Evolutionary conservation across 345 rosid genomes (phyloP), one percentile per base, ranked within the genome.

Genomic region (Nasturtium officinale): DNA sequence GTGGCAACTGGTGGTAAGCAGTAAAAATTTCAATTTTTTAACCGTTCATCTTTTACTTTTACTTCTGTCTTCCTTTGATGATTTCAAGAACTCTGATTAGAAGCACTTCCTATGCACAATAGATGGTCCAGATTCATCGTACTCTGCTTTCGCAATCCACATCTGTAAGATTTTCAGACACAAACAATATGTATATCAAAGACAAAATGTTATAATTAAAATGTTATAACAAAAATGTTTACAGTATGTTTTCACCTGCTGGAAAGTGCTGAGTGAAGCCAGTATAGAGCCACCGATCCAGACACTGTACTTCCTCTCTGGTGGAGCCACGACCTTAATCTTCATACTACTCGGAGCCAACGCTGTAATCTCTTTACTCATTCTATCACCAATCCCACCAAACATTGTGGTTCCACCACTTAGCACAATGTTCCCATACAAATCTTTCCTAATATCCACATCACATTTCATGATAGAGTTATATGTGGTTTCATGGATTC

Each of bases 331-430:
- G 32, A 87, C 91, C 83, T 87, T 87, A 55, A 84, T 84, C 83
- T 86, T 86, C 90, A 87, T 87, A 77, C 91, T 85, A 77, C 86
- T 85, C 0, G 89, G 91, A 61, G 89, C 87, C 56, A 87, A 82
- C 5, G 91, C 89, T 5, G 86, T 80, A 75, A 87, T 87, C 70
- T 87, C 91, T 77, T 85, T 87, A 80, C 85, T 85, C 91, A 87
- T 87, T 82, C 91, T 85, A 69, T 87, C 91, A 52, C 85, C 89
- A 42, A 87, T 85, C 56, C 91, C 91, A 0, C 83, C 65, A 78
- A 87, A 87, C 91, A 87, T 85, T 59, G 91, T 87, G 69, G 89
- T 73, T 74, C 91, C 91, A 72, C 91, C 91, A 72, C 89, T 85
- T 69, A 87, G 83, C 52, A 87, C 91, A 38, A 87, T 87, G 83